These are phyloP conservation scores for Spinellus fusiger DNA, from an alignment of 192 early-diverging fungal genomes.

Conservation along the genomic window DNA sequence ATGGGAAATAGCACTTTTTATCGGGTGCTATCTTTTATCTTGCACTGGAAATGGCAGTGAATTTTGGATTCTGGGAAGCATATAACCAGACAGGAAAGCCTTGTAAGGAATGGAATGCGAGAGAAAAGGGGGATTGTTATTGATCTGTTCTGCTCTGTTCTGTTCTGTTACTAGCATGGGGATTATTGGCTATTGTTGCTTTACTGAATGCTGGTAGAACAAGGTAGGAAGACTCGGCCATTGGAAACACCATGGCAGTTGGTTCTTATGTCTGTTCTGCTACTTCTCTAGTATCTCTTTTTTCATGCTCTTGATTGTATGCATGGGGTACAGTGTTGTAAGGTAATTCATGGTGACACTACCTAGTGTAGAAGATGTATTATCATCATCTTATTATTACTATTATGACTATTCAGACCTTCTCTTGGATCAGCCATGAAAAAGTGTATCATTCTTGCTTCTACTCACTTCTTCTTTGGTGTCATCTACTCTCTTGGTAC, in stretches of 20 bases:
- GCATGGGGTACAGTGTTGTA: conserved; percentile 95
- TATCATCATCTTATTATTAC: background rate
- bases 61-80: conserved; percentile 77
- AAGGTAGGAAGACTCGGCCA: conserved; percentile 4
- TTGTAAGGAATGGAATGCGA: conserved; percentile 42
- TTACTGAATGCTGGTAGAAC: conserved; percentile 85
- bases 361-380: background rate
- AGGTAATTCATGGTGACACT: conserved; percentile 43
- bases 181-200: conserved; percentile 66
- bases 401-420: too few species aligned
- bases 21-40: conserved; percentile 80
- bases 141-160: conserved; percentile 15
- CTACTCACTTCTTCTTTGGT: conserved; percentile 82
- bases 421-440: conserved; percentile 88
- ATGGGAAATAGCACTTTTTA: conserved; percentile 61
- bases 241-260: background rate
- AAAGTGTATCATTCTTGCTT: conserved; percentile 70
- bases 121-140: conserved; percentile 25
- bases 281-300: conserved; percentile 71
- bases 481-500: conserved; percentile 82
- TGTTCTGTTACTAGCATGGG: conserved; percentile 38
- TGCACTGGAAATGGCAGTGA: conserved; percentile 87
- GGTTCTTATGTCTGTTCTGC: background rate
- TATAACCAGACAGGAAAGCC: conserved; percentile 58
- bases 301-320: conserved; percentile 93